These are phyloP conservation scores for Globisporangium iwayamae DNA, from an alignment of 352 stramenopile species.

Conservation along the genomic window DNA sequence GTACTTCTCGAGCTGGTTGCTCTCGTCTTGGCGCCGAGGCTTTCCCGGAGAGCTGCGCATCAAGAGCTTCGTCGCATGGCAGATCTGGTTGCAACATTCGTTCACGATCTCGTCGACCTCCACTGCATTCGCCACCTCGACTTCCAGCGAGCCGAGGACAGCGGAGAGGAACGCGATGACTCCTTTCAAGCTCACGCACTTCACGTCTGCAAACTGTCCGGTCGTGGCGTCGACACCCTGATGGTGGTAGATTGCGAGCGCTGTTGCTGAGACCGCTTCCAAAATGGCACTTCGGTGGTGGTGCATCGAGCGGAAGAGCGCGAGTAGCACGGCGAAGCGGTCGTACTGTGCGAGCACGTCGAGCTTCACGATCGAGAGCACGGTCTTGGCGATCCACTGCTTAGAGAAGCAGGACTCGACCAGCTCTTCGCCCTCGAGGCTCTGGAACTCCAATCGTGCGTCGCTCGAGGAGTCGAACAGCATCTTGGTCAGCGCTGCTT, in stretches of 20 bases:
- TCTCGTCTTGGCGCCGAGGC: slow-evolving; percentile 30
- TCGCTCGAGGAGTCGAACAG: slow-evolving; percentile 30
- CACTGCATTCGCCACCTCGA: slow-evolving; percentile 30
- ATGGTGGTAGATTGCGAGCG: slow-evolving; percentile 68
- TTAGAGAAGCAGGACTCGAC: slow-evolving; percentile 41
- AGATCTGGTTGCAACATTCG: slow-evolving; percentile 38
- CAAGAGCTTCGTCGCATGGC: slow-evolving; percentile 49
- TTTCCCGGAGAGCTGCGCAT: slow-evolving; percentile 51
- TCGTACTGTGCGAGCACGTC: slow-evolving; percentile 61
- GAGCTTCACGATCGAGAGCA: slow-evolving; percentile 49
- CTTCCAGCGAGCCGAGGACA: slow-evolving; percentile 40
- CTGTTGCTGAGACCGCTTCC: slow-evolving; percentile 28
- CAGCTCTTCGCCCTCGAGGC: slow-evolving; percentile 27
- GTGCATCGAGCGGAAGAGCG: slow-evolving; percentile 44
- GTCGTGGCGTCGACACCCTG: slow-evolving; percentile 27
- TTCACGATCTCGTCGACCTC: slow-evolving; percentile 37
- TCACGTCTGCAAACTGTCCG: slow-evolving; percentile 23
- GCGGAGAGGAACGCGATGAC: slow-evolving; percentile 49
- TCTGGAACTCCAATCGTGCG: slow-evolving; percentile 23
- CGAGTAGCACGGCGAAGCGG: slow-evolving; percentile 50
- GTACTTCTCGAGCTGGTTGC: slow-evolving; percentile 63
- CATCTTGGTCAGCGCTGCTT: slow-evolving; percentile 46
- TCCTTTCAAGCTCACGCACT: slow-evolving; percentile 55
- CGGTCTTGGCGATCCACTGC: slow-evolving; percentile 42
- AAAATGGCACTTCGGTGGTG: slow-evolving; percentile 33